Percentiles rank a stretch among this genome's conserved stretches.
These are phyloP conservation scores for Durotheca rogersii DNA, from an alignment of 495 filamentous ascomycete genomes.

Conservation along the genomic window DNA sequence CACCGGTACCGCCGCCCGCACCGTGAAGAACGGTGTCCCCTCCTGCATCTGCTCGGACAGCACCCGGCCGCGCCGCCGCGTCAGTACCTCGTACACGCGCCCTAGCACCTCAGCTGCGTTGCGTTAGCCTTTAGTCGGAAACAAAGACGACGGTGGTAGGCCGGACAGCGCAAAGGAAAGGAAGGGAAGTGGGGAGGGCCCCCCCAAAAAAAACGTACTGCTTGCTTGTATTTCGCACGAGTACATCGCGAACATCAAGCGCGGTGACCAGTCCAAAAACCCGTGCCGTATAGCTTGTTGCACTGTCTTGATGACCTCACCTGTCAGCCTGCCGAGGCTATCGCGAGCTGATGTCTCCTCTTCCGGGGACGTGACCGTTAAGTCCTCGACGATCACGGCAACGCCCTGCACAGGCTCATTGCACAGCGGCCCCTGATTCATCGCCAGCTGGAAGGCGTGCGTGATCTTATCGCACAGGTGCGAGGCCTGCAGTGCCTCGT, in stretches of 20 bases:
- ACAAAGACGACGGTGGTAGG: too few species aligned
- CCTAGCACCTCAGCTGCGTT: constrained; percentile 83
- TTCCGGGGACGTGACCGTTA: constrained; percentile 58
- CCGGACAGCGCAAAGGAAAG: background rate
- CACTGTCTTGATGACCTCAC: constrained; percentile 85
- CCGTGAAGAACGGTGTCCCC: constrained; percentile 94
- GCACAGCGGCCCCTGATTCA: constrained; percentile 84
- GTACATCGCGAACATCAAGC: constrained; percentile 97
- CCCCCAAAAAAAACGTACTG: constrained; percentile 59
- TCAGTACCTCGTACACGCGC: constrained; percentile 90
- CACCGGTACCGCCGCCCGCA: constrained; percentile 80
- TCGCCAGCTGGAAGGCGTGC: constrained; percentile 94
- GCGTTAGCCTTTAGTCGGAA: too few species aligned
- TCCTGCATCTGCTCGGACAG: constrained; percentile 89
- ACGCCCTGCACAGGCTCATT: constrained; percentile 91
- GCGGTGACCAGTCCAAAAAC: constrained; percentile 93
- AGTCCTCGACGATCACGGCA: constrained; percentile 85
- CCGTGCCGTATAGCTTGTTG: constrained; percentile 82
- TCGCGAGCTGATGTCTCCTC: constrained; percentile 63
- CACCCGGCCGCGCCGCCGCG: constrained; percentile 84
- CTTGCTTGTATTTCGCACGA: constrained; percentile 95
- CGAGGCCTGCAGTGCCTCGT: constrained; percentile 61
- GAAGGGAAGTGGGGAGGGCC: background rate
- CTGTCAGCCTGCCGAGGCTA: constrained; percentile 76
- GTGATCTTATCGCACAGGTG: constrained; percentile 87